phyloP scores from a whole-genome alignment of 345 rosid genomes.

The Acer yangbiense region DNA sequence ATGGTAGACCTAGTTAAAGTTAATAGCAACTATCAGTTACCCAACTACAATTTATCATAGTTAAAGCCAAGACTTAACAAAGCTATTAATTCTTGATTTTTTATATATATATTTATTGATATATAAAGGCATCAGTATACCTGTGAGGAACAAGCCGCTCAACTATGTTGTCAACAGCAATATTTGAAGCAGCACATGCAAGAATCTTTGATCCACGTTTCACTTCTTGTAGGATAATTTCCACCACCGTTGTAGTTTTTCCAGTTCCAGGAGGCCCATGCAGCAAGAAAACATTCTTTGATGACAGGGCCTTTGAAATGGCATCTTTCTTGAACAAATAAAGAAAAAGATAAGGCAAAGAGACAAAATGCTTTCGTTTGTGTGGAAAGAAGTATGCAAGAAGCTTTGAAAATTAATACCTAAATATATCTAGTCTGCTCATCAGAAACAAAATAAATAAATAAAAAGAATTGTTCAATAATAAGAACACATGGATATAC shows the following conservation, averaged over 20 bases:
- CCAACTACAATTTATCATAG: background rate
- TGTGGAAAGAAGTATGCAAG: slow-evolving; percentile 6
- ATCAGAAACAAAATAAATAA: background rate
- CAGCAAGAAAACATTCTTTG: slow-evolving; percentile 80
- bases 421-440: slow-evolving; percentile 2
- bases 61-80: slow-evolving; percentile 7
- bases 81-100: background rate
- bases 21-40: background rate
- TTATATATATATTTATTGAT: background rate
- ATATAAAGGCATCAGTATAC: slow-evolving; percentile 34
- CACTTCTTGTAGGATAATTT: slow-evolving; percentile 90
- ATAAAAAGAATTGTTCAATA: background rate
- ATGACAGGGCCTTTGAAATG: slow-evolving; percentile 74
- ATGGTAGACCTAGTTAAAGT: background rate
- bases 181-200: slow-evolving; percentile 97
- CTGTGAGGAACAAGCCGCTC: slow-evolving; percentile 93
- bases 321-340: slow-evolving; percentile 72
- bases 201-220: slow-evolving; percentile 94
- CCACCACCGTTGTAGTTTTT: slow-evolving; percentile 96
- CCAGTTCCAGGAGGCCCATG: slow-evolving; percentile 99
- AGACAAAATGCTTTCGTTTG: slow-evolving; percentile 11
- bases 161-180: slow-evolving; percentile 98
- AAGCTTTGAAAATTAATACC: slow-evolving; percentile 9
- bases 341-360: slow-evolving; percentile 3
- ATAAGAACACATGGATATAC: background rate